Base-by-base conservation (phyloP, 73 alveolate genomes). In the Diophrys sp. region DNA sequence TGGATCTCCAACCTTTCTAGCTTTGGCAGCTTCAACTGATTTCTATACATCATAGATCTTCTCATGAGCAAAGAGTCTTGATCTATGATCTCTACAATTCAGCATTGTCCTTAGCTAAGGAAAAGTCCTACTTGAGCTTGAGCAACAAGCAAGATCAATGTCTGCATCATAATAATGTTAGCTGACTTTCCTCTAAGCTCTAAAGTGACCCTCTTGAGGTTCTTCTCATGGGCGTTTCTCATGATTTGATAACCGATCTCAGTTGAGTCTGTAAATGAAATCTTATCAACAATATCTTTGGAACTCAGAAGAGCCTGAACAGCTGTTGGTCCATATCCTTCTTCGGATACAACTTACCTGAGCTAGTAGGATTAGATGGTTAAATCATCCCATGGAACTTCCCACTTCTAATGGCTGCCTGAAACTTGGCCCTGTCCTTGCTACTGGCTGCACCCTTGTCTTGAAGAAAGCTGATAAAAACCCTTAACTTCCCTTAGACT, bases 161-260 rank as follows among this genome's bases (percentile, higher is more conserved):
- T 94, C 97, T 70, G 96, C 96, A 83, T 94, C 83, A 86, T 77
- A 71, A 94, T 83, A 69, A 94, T 89, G 75, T 79, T 83, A 18
- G 98, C 95, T 26, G 95, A 82, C 87, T 94, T 94, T 72, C 98
- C 98, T 53, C 98, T 97, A 72, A 94, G 81, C 78, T 94, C 98
- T 29, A 94, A 92, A 70, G 97, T 87, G 32, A 79, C 75, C 29
- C 96, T 82, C 93, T 90, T 95, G 67, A 95, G 82, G 81, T 87
- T 76, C 69, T 89, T 70, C 71, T 75, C 80, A 29, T 89, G 91
- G 67, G 93, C 80, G 67, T 91, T 91, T 77, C 78, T 74, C 92
- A 90, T 90, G 32, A 94, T 93, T 31, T 84, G 83, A 34, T 72
- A 73, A n/a, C 98, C 97, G 1, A 89, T 93, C 82, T 87, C 98